Conservation (phyloP, 345 rosid species). For the Ceriops tagal region DNA sequence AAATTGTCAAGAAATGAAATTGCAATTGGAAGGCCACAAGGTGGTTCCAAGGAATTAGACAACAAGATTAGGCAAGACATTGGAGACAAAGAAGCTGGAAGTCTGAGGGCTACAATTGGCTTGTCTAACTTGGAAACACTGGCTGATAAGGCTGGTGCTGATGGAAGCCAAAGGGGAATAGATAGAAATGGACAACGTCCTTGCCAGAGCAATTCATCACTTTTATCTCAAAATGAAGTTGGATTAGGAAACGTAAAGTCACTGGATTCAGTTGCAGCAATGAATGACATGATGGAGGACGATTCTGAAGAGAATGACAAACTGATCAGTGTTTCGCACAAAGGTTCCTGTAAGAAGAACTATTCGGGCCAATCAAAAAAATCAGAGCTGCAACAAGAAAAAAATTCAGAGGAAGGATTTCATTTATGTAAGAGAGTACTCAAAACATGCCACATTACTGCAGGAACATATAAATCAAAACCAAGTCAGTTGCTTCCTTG, state of each 20-base stretch:
- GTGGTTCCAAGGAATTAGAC: conserved; percentile 18
- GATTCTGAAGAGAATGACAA: too few species aligned
- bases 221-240: conserved; percentile 8
- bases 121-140: conserved; percentile 22
- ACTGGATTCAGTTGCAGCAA: not conserved
- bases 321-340: too few species aligned
- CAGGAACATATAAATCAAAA: conserved; percentile 4
- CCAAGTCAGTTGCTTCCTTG: conserved; percentile 16
- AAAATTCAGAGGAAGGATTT: not conserved
- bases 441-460: not conserved
- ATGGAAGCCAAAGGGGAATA: not conserved
- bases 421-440: conserved; percentile 1
- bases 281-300: too few species aligned
- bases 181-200: conserved; percentile 3
- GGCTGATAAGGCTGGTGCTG: conserved; percentile 5
- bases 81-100: conserved; percentile 13
- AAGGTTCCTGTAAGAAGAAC: too few species aligned
- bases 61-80: conserved; percentile 15
- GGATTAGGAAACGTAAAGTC: not conserved
- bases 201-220: conserved; percentile 1
- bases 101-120: conserved; percentile 13
- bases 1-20: not conserved
- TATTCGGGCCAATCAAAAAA: too few species aligned
- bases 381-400: conserved; percentile 1
- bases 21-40: not conserved